Conservation (phyloP, 129 eudicot genomes). For the Escallonia herrerae region DNA sequence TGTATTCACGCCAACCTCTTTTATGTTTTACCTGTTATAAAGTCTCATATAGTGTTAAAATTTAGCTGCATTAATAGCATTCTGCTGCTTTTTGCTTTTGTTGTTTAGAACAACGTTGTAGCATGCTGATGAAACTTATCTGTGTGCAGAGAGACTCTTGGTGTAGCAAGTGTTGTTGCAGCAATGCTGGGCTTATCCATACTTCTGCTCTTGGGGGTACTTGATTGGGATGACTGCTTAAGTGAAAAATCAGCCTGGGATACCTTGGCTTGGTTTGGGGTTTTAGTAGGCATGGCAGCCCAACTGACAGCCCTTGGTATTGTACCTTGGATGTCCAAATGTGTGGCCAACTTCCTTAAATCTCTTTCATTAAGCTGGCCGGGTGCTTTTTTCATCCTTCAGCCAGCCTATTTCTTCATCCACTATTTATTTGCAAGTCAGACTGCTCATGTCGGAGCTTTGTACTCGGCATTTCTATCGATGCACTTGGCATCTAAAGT, state of each 20-base stretch:
- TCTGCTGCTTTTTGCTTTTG: not conserved
- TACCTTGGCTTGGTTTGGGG: conserved; percentile 87
- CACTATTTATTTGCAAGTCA: conserved; percentile 94
- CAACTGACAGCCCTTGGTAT: conserved; percentile 72
- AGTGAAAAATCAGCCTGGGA: conserved; percentile 97
- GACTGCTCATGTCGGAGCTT: conserved; percentile 88
- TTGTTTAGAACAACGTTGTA: not conserved
- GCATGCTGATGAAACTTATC: not conserved
- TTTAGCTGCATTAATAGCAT: too few species aligned
- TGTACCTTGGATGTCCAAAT: conserved; percentile 62
- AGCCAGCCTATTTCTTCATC: conserved; percentile 66
- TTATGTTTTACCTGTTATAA: too few species aligned
- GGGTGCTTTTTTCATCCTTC: conserved; percentile 66
- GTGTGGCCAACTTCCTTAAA: conserved; percentile 45
- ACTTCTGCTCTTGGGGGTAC: conserved; percentile 65
- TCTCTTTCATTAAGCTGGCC: conserved; percentile 52
- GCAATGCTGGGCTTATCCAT: conserved; percentile 80
- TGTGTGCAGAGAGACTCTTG: conserved; percentile 48
- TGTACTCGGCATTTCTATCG: conserved; percentile 73
- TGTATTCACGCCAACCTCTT: too few species aligned
- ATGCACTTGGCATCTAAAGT: conserved; percentile 81
- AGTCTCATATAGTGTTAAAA: too few species aligned
- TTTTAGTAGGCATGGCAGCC: conserved; percentile 79
- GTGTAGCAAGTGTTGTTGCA: conserved; percentile 66
- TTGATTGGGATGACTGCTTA: conserved; percentile 88